A percentile compares a stretch with the other conserved stretches of the same genome.
Evolutionary conservation across 306 rosid genomes (phyloP).

Genomic region (Dicorynia guianensis): DNA sequence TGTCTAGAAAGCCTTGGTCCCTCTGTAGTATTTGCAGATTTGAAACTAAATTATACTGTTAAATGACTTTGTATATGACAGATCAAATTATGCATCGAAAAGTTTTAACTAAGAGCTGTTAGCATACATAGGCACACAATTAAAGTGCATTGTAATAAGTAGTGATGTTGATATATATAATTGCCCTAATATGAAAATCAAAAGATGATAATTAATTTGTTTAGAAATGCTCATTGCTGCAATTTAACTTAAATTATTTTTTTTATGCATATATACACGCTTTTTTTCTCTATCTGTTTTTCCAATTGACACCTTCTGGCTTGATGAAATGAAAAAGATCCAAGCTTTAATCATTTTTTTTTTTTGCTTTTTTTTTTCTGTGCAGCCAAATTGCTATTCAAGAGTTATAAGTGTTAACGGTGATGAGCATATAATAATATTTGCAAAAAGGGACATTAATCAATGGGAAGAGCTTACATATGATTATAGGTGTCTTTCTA

Average conservation of each 20-base stretch:
- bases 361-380: slow-evolving; percentile 39
- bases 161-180: not conserved
- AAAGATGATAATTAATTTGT: slow-evolving; percentile 19
- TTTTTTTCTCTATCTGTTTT: not conserved
- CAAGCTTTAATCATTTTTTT: slow-evolving; percentile 22
- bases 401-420: slow-evolving; percentile 88
- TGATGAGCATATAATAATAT: slow-evolving; percentile 95
- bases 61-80: slow-evolving; percentile 20
- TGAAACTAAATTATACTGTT: not conserved
- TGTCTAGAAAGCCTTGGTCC: slow-evolving; percentile 20
- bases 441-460: slow-evolving; percentile 95
- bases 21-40: not conserved
- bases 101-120: slow-evolving; percentile 22
- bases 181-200: slow-evolving; percentile 18
- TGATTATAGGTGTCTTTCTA: slow-evolving; percentile 79
- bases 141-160: slow-evolving; percentile 24
- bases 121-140: slow-evolving; percentile 28
- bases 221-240: slow-evolving; percentile 35
- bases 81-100: slow-evolving; percentile 1
- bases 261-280: not conserved
- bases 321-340: slow-evolving; percentile 14
- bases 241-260: slow-evolving; percentile 2
- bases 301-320: not conserved
- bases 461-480: slow-evolving; percentile 99
- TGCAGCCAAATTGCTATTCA: slow-evolving; percentile 99